Evolutionary conservation across 441 rosid genomes (phyloP), one percentile per base, ranked within the genome.

Genomic region (Sinapis alba): DNA sequence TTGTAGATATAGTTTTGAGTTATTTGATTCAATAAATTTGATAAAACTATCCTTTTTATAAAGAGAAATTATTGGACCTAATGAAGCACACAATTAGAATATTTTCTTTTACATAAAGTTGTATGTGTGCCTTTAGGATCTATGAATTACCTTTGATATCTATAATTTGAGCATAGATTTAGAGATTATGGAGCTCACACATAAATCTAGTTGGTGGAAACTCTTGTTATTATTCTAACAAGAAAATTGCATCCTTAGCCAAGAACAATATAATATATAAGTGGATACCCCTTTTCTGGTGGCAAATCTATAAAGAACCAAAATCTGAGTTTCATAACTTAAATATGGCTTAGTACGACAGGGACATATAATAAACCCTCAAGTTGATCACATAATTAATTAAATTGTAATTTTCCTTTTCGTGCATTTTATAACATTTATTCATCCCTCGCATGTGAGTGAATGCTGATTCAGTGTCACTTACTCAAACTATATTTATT

Each of bases 231-330:
- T 66, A 58, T 15, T 47, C 12, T 2, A 15, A 45, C 19, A 7
- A 54, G 19, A 8, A 65, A 58, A 2, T 8, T 41, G 60, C 43
- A 30, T 65, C 54, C 65, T 6, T 59, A 12, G 16, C 59, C 24
- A 60, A 75, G 59, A 67, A 27, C 7, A 57, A 45, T 5, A 45
- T 7, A 6, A 3, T 30, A 9, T 23, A 66, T 30, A 15, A 23
- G 23, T 20, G 45, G 41, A 68, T 61, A 70, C 23, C 65, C 67
- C 66, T 63, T 69, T 23, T 43, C 4, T 63, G 62, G 75, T 76
- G 62, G 75, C 67, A 76, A 63, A 76, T 76, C 75, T 76, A 43
- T 56, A 76, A 69, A 69, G 70, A 62, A 41, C 69, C 47, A 75
- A 54, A 75, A 75, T 75, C 74, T 61, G 26, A 75, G 57, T 68